A percentile compares a stretch with the other conserved stretches of the same genome.
phyloP scores from a whole-genome alignment of 75 land plant genomes.

The Cryptomeria japonica region DNA sequence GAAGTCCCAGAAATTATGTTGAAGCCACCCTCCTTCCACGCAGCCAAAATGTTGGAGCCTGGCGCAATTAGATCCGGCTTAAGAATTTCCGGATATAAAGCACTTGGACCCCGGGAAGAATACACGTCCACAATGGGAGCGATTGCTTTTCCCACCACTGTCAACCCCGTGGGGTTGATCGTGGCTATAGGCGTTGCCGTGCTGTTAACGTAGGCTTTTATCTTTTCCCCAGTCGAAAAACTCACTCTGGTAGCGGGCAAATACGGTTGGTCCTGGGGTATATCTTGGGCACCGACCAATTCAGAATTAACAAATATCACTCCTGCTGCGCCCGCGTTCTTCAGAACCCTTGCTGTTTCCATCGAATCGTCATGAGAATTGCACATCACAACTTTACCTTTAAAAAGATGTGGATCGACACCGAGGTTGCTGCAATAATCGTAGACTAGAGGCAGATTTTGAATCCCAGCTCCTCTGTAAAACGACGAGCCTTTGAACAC shows the following conservation, averaged over 20 bases:
- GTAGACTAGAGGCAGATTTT: neutral
- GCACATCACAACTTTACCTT: no score
- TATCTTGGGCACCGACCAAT: neutral
- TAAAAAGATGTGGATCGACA: no score
- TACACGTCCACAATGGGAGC: slow-evolving; percentile 65
- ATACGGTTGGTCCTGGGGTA: no score
- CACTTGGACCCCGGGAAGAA: slow-evolving; percentile 56
- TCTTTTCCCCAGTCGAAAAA: slow-evolving; percentile 12
- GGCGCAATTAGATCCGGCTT: slow-evolving; percentile 60
- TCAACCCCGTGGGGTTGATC: neutral
- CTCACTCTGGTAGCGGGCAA: slow-evolving; percentile 16
- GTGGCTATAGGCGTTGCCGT: neutral
- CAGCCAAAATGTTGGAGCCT: slow-evolving; percentile 45
- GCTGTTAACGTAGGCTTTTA: slow-evolving; percentile 23
- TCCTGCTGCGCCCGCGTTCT: slow-evolving; percentile 32
- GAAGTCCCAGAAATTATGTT: slow-evolving; percentile 61
- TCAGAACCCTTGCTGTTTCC: slow-evolving; percentile 19
- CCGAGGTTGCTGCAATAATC: no score
- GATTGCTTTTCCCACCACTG: neutral
- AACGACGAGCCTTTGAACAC: neutral
- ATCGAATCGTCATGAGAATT: no score
- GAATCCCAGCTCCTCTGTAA: neutral
- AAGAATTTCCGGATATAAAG: slow-evolving; percentile 27
- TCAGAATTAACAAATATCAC: slow-evolving; percentile 14
- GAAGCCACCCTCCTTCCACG: slow-evolving; percentile 30